Percentiles rank a stretch among this genome's conserved stretches.
These are phyloP conservation scores for Aureobasidium melanogenum DNA, from an alignment of 2,329 filamentous ascomycete genomes.

Conservation along the genomic window DNA sequence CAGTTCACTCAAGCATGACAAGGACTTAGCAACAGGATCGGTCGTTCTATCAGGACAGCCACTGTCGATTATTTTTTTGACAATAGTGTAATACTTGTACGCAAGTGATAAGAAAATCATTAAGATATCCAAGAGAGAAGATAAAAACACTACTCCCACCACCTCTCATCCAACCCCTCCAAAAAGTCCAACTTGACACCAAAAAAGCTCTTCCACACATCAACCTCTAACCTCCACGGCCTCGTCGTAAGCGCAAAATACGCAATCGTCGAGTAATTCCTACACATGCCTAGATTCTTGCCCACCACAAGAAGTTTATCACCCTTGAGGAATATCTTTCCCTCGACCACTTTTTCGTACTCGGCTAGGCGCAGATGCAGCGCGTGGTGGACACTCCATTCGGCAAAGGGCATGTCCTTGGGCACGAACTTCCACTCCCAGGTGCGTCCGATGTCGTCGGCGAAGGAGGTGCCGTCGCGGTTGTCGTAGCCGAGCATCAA, in stretches of 20 bases:
- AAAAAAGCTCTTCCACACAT: constrained; percentile 44
- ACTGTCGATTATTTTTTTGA: no score
- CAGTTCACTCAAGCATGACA: background rate
- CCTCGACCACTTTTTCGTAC: constrained; percentile 24
- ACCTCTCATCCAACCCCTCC: constrained; percentile 32
- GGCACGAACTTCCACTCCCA: constrained; percentile 43
- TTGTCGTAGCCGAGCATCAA: constrained; percentile 35
- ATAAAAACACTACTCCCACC: constrained; percentile 23
- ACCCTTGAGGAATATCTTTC: constrained; percentile 32
- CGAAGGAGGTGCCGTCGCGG: constrained; percentile 30
- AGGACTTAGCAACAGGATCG: no score
- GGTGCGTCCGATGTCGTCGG: constrained; percentile 33
- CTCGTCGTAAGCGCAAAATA: constrained; percentile 40
- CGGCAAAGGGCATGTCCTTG: constrained; percentile 37
- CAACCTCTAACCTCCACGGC: constrained; percentile 43
- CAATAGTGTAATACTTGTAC: no score
- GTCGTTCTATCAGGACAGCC: no score
- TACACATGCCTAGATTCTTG: constrained; percentile 32
- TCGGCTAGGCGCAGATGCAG: constrained; percentile 25
- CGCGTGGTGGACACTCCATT: constrained; percentile 37
- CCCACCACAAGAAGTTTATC: constrained; percentile 42
- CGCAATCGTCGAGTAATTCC: constrained; percentile 30
- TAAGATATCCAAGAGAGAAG: background rate
- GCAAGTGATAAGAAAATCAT: no score
- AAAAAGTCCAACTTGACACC: constrained; percentile 39